Base-by-base conservation (phyloP, 805 yeast genomes). In the Zygosaccharomyces bailii region DNA sequence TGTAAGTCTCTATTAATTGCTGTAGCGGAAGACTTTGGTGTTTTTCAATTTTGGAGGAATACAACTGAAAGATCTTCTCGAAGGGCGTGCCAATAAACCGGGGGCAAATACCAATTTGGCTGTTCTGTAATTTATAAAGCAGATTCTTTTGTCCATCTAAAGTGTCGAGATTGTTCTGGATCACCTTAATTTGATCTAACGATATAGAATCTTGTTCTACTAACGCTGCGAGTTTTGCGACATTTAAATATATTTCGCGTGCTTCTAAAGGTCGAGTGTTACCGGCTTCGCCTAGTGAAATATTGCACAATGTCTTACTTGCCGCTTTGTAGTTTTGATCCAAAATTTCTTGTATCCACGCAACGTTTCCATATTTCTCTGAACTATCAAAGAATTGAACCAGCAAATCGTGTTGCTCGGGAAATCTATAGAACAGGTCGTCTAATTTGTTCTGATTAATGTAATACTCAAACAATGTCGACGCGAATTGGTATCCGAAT, bases 321-420 rank as follows among this genome's bases (percentile, higher is more conserved):
- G 89, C 91, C 1, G 63, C 56, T 4, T 42, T 51, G 57, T 72
- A 84, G 7, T 79, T 69, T 2, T 69, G 70, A 49, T 72, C 77
- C 24, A 78, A 60, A 10, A 87, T 61, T 45, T 82, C 75, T 44
- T 78, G 73, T 16, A 88, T 81, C 96, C 96, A 89, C 2, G 86
- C 74, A 39, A 86, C 74, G 32, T 73, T 66, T 4, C 78, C 72
- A 29, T 77, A 75, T 44, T 71, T 69, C 2, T 65, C 55, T 20
- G 67, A 59, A 41, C 67, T 64, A 23, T 71, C 70, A 2, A 89
- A 74, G 56, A 80, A 89, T 49, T 65, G 61, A 20, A 73, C 67
- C 42, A 86, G 63, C 50, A 66, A 75, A 1, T 63, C 60, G 20
- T 73, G 69, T 54, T 78, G 78, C 21, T 74, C 70, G 6, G 78